Conservation (phyloP, 108 stramenopile species). For the Fragilaria crotonensis region DNA sequence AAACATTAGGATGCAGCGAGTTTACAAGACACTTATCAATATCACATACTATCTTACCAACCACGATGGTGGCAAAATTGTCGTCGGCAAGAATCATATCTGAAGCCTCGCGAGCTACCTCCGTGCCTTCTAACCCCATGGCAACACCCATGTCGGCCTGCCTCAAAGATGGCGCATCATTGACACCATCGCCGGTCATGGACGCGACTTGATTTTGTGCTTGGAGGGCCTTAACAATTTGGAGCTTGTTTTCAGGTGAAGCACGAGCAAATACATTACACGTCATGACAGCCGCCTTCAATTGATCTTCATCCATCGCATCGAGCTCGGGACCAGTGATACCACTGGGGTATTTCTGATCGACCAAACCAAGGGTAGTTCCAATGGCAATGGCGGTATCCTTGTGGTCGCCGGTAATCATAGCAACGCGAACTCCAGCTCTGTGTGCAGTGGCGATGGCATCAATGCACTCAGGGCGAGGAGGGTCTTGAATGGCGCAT, state of each 20-base stretch:
- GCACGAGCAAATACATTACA: conserved; percentile 89
- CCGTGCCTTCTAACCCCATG: conserved; percentile 97
- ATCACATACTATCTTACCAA: background rate
- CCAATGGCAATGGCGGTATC: conserved; percentile 55
- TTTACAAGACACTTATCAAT: background rate
- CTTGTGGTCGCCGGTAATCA: conserved; percentile 98
- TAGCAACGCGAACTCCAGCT: conserved; percentile 89
- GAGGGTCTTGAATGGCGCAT: conserved; percentile 92
- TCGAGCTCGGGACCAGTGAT: conserved; percentile 78
- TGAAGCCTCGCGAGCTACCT: conserved; percentile 94
- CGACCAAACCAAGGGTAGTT: conserved; percentile 68
- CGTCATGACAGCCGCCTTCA: conserved; percentile 42
- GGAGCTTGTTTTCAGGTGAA: conserved; percentile 73
- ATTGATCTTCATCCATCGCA: conserved; percentile 58
- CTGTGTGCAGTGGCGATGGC: conserved; percentile 81
- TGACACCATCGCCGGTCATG: conserved; percentile 99
- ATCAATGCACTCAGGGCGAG: conserved; percentile 78
- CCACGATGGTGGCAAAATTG: conserved; percentile 95
- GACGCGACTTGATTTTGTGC: conserved; percentile 82
- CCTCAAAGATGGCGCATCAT: conserved; percentile 97
- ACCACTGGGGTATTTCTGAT: conserved; percentile 44
- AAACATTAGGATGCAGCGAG: background rate
- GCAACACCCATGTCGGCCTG: conserved; percentile 98
- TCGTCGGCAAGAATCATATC: conserved; percentile 97
- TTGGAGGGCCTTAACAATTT: conserved; percentile 92